Conservation (phyloP, 2,329 filamentous ascomycete genomes). For the Neopestalotiopsis sp. region DNA sequence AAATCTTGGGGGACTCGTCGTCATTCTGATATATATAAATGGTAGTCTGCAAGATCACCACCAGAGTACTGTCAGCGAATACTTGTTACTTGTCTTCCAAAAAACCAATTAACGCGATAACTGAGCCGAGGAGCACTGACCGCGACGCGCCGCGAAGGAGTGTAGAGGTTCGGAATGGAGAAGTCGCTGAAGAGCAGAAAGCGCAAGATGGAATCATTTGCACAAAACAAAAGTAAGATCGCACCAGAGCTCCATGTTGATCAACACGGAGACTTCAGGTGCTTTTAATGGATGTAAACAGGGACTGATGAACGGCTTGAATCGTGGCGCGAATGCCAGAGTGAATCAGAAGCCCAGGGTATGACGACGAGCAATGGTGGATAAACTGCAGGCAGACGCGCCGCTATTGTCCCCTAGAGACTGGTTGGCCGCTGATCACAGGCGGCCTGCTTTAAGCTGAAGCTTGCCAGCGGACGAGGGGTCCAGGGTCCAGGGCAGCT, state of each 20-base stretch:
- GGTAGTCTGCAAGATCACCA: constrained; percentile 1
- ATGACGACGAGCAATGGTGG: neutral
- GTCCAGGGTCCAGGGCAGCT: neutral
- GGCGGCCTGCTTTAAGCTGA: neutral
- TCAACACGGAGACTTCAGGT: constrained; percentile 7
- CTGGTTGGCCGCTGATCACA: neutral
- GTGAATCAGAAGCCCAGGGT: neutral
- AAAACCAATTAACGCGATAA: constrained; percentile 17
- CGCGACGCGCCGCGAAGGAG: constrained; percentile 8
- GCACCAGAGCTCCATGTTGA: constrained; percentile 34
- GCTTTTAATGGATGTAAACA: neutral
- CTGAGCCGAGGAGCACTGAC: neutral
- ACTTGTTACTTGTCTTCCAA: neutral
- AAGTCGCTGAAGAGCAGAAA: constrained; percentile 28
- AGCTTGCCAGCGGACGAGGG: neutral
- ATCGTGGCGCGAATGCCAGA: neutral
- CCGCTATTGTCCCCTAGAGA: constrained; percentile 22
- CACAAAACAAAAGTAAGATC: constrained; percentile 22
- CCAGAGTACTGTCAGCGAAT: neutral
- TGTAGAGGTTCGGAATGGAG: neutral
- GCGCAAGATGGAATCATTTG: constrained; percentile 38
- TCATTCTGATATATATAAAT: constrained; percentile 28
- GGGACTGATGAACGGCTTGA: neutral
- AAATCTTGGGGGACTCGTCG: constrained; percentile 32
- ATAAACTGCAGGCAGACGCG: constrained; percentile 37